Percentiles rank a stretch among this genome's conserved stretches.
Evolutionary conservation across 2,329 filamentous ascomycete genomes (phyloP).

Genomic region (Pseudocercospora crystallina): DNA sequence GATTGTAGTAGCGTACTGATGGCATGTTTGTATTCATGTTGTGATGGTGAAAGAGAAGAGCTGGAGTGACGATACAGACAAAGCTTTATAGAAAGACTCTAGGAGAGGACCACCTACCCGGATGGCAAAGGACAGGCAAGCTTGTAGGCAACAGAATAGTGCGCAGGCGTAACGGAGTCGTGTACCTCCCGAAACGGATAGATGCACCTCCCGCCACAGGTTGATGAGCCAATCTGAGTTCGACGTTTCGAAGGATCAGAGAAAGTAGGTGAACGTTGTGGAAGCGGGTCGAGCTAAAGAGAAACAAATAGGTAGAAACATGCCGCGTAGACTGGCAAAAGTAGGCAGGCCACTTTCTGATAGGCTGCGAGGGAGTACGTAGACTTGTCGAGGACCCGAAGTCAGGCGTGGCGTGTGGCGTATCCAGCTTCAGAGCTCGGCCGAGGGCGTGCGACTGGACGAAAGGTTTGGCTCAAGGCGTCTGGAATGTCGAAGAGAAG

Average conservation of each 20-base stretch:
- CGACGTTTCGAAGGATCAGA: slow-evolving; percentile 3
- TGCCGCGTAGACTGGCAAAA: slow-evolving; percentile 15
- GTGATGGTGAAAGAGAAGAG: slow-evolving; percentile 14
- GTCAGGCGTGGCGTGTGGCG: too few species aligned
- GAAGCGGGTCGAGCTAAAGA: slow-evolving; percentile 4
- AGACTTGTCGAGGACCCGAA: slow-evolving; percentile 1
- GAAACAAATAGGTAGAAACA: slow-evolving; percentile 14
- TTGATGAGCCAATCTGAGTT: background rate
- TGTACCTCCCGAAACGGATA: slow-evolving; percentile 10
- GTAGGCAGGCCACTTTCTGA: slow-evolving; percentile 18
- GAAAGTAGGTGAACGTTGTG: slow-evolving; percentile 11
- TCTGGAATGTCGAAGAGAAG: too few species aligned
- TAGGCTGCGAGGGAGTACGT: slow-evolving; percentile 22
- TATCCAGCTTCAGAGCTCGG: too few species aligned
- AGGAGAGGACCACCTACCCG: slow-evolving; percentile 11
- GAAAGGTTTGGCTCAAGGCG: too few species aligned
- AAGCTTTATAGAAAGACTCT: slow-evolving; percentile 7
- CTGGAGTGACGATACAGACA: background rate
- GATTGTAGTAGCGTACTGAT: slow-evolving; percentile 54
- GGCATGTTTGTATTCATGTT: slow-evolving; percentile 46
- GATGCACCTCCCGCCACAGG: background rate
- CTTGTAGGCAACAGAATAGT: slow-evolving; percentile 15
- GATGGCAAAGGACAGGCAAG: slow-evolving; percentile 4
- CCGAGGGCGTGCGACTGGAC: too few species aligned
- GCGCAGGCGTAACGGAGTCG: slow-evolving; percentile 12